Evolutionary conservation across 257 asterid genomes (phyloP), one percentile per base, ranked within the genome.

Genomic region (Eustoma russellianum): DNA sequence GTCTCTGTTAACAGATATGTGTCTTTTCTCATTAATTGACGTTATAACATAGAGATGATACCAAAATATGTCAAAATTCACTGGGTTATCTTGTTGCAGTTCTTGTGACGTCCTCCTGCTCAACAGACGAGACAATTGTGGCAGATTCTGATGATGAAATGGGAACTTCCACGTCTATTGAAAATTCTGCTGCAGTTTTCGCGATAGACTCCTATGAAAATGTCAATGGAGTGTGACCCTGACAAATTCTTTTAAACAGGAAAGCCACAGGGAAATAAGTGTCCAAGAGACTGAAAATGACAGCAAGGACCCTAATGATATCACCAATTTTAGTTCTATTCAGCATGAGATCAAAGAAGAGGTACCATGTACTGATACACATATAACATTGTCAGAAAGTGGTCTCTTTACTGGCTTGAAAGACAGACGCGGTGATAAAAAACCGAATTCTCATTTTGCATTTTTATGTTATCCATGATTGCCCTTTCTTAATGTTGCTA

Each of bases 111-210:
- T 92, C 98, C 50, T 92, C 98, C 50, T 88, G 97, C 77, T 88
- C 98, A 65, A 87, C 98, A 14, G 97, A 85, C 40, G 98, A 81
- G 74, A 92, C 97, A 0, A 92, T 92, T 54, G 98, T 92, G 50
- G 93, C 97, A 48, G 98, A 88, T 63, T 92, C 98, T 53, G 98
- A 92, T 57, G 71, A 62, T 53, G 98, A 92, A 70, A 18, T 74
- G 75, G 98, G 83, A 81, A 79, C 80, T 58, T 81, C 83, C 56
- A 74, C 83, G 17, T 88, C 98, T 6, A 51, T 48, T 50, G 77
- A 41, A 10, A 45, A 62, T 24, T 56, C 82, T 63, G 60, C 57
- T 15, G 74, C 68, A 53, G 65, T n/a, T n/a, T n/a, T n/a, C n/a
- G 24, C 75, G 63, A 40, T 53, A 45, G 78, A 69, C 40, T 65